Evolutionary conservation across 1,284 basidiomycete species (phyloP), one percentile per base, ranked within the genome.

Genomic region (Volvariella surrecta): DNA sequence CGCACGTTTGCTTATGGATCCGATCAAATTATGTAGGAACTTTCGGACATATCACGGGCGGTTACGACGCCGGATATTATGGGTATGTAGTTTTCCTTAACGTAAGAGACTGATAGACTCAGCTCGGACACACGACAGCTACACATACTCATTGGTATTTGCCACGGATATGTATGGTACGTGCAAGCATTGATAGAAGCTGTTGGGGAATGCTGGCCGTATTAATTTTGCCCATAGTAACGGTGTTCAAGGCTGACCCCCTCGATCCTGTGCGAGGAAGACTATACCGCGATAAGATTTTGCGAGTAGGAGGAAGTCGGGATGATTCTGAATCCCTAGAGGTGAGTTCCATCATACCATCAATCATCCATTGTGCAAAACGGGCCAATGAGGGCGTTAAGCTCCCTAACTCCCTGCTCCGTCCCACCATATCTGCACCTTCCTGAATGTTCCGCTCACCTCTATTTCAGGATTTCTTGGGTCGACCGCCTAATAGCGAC

Each of bases 41-140:
- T 1, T 87, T 88, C 53, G 78, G 70, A 1, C 84, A 89, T 56
- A 78, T 89, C 43, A 76, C 76, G 13, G 77, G 80, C 10, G 83
- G 81, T 9, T 86, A 89, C 51, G 84, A 87, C 52, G 84, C 82
- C 8, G 85, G 86, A 10, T 89, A 89, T 57, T 89, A 89, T 55
- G 84, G 82, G 68, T 81, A 58, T 37, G 56, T 56, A 22, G 22
- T 24, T 30, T 7, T 22, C 11, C 15, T 3, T 39, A 19, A 21
- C 42, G 10, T 13, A 7, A 22, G 17, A 32, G 9, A 28, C n/a
- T 13, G 10, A 19, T 39, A 11, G 31, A 21, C 37, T 7, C 2
- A 9, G 8, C 7, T 3, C 35, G 20, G 17, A 42, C 16, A 10
- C 39, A 18, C n/a, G n/a, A n/a, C 46, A 76, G 76, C 2, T 82